Evolutionary conservation across 169 alveolate species (phyloP).

Genomic region (Cryptosporidium sp.): DNA sequence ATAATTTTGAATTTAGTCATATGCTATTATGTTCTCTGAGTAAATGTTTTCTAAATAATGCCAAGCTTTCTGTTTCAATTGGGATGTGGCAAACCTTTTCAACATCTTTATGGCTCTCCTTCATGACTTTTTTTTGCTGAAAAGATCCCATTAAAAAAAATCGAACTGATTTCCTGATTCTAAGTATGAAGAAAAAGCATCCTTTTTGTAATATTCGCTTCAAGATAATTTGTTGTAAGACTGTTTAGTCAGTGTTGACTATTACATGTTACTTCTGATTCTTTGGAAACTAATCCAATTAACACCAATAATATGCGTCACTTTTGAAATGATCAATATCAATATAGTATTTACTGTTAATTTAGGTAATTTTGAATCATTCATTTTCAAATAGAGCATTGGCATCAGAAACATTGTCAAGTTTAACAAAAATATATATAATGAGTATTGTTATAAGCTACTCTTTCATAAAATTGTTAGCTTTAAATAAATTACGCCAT

Average conservation of each 20-base stretch:
- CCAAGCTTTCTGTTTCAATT: not conserved
- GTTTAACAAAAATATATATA: too few species aligned
- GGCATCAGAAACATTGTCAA: not conserved
- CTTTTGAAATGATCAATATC: not conserved
- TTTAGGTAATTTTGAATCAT: too few species aligned
- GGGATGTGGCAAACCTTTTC: not conserved
- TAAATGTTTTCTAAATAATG: not conserved
- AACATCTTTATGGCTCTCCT: not conserved
- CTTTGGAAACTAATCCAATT: not conserved
- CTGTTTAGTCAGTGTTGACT: conserved; percentile 2
- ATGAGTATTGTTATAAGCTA: too few species aligned
- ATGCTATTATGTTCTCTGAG: not conserved
- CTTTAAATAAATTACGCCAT: not conserved
- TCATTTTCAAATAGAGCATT: not conserved
- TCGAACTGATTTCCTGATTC: not conserved
- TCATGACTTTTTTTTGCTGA: not conserved
- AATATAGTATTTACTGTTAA: not conserved
- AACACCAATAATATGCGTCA: not conserved
- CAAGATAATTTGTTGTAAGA: not conserved
- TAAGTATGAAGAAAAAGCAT: not conserved
- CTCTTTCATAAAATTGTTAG: not conserved
- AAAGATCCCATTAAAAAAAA: not conserved
- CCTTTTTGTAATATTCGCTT: not conserved
- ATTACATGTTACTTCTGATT: not conserved
- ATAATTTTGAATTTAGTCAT: not conserved